Base-by-base conservation (phyloP, 495 filamentous ascomycete species). In the Aspergillus nanangensis region DNA sequence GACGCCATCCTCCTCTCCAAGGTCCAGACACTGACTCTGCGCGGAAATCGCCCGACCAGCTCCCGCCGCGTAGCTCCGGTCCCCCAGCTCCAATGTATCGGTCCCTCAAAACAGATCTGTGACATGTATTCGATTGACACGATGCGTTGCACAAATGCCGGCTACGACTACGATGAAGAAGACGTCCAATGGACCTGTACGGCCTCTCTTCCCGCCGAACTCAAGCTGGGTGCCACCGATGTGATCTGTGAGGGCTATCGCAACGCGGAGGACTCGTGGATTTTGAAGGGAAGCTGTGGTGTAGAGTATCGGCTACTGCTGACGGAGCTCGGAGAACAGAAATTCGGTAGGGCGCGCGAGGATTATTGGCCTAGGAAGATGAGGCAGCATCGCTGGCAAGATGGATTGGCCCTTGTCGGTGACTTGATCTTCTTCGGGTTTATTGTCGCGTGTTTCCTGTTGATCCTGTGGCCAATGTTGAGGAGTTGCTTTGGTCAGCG, bases 181-280 rank as follows among this genome's bases (percentile, higher is more conserved):
- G 81, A 91, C 65, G 71, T 96, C 27, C 80, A 92, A 62, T 98
- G 93, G 93, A 83, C 87, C 0, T 98, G 93, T 65, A 81, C 80
- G 1, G 88, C 93, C 0, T 69, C 76, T 3, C 68, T 97, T 1
- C 93, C 93, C 0, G 59, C 76, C 0, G 87, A 94, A 55, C 86
- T 98, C 61, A 93, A 93, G 60, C 78, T 97, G 10, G 93, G 90
- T 27, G 70, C 77, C 20, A 96, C 93, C 2, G 92, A 98, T 44
- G 93, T 98, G 9, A 72, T 88, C 3, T 98, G 93, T 62, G 93
- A 98, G 58, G 93, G 93, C 8, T 97, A 95, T 64, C 71, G 77
- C 14, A 66, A 61, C 9, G 65, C 85, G 0, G 79, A 89, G 15
- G 93, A 98, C 58, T 76, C 77, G 0, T 93, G 89, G 67, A 77